Percentiles rank a stretch among this genome's conserved stretches.
These are phyloP conservation scores for Penicillium sumatraense DNA, from an alignment of 2,329 filamentous ascomycete genomes.

Conservation along the genomic window DNA sequence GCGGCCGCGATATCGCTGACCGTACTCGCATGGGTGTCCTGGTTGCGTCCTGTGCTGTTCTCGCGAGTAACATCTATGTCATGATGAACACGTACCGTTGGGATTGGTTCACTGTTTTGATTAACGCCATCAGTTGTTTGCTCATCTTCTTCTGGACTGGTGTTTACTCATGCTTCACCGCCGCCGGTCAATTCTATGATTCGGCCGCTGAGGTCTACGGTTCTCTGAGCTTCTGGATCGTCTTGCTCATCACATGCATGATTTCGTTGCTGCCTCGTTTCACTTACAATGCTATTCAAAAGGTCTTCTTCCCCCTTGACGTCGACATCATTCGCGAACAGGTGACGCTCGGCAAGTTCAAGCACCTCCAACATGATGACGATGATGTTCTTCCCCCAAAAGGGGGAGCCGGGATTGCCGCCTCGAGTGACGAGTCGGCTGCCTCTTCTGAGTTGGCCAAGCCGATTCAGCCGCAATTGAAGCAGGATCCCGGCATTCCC, in stretches of 20 bases:
- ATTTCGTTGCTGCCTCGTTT: conserved; percentile 89
- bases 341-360: conserved; percentile 79
- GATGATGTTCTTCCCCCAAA: conserved; percentile 57
- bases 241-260: conserved; percentile 76
- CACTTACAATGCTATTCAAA: conserved; percentile 82
- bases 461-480: conserved; percentile 62
- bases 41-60: conserved; percentile 79
- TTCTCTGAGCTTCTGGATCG: conserved; percentile 83
- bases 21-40: conserved; percentile 84
- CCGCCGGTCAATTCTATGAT: conserved; percentile 71
- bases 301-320: conserved; percentile 90
- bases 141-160: conserved; percentile 97
- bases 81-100: conserved; percentile 95
- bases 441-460: conserved; percentile 44
- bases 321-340: conserved; percentile 97
- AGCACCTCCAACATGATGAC: conserved; percentile 67
- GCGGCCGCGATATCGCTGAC: conserved; percentile 77
- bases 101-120: conserved; percentile 93
- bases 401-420: conserved; percentile 39
- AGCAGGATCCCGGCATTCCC: conserved; percentile 69
- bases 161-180: conserved; percentile 71
- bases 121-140: conserved; percentile 79
- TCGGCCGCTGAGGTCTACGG: conserved; percentile 79
- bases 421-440: conserved; percentile 48
- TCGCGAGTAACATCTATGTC: conserved; percentile 92